phyloP scores from a whole-genome alignment of 768 basidiomycete species.

The Phaffia tasmanica region DNA sequence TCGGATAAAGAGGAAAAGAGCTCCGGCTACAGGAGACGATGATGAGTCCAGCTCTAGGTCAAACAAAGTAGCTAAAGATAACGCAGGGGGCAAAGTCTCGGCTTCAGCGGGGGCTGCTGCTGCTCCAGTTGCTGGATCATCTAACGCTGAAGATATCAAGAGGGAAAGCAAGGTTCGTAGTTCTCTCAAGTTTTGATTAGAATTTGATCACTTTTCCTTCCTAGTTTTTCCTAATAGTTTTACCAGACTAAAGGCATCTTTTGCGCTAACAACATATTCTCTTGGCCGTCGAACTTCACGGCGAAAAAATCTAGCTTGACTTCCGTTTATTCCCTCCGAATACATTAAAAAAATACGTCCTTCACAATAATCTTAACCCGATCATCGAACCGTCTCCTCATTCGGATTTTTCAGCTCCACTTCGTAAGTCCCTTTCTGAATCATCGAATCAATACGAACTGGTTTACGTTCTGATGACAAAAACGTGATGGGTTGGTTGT shows the following conservation, averaged over 20 bases:
- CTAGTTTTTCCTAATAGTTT: background rate
- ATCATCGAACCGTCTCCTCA: constrained; percentile 17
- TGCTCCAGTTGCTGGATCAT: background rate
- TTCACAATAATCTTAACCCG: constrained; percentile 7
- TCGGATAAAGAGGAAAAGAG: constrained; percentile 19
- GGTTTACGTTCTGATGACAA: too few relatives aligned
- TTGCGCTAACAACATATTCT: background rate
- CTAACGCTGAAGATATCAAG: constrained; percentile 4
- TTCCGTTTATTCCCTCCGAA: constrained; percentile 16
- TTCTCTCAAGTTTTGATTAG: background rate
- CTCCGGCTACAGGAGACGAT: background rate
- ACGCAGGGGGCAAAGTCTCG: background rate
- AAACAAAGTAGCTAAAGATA: constrained; percentile 14
- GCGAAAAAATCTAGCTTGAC: constrained; percentile 11
- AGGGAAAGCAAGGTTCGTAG: constrained; percentile 17
- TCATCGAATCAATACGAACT: background rate
- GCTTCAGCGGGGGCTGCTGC: background rate
- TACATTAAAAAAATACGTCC: constrained; percentile 8
- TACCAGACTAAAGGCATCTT: background rate
- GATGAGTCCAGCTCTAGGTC: constrained; percentile 13
- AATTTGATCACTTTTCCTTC: background rate
- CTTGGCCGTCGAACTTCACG: background rate
- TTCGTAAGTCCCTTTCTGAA: constrained; percentile 7
- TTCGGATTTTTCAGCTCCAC: constrained; percentile 17
- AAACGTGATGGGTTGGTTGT: background rate